phyloP scores from a whole-genome alignment of 2,329 filamentous ascomycete species.

The Acrodontium crateriforme region DNA sequence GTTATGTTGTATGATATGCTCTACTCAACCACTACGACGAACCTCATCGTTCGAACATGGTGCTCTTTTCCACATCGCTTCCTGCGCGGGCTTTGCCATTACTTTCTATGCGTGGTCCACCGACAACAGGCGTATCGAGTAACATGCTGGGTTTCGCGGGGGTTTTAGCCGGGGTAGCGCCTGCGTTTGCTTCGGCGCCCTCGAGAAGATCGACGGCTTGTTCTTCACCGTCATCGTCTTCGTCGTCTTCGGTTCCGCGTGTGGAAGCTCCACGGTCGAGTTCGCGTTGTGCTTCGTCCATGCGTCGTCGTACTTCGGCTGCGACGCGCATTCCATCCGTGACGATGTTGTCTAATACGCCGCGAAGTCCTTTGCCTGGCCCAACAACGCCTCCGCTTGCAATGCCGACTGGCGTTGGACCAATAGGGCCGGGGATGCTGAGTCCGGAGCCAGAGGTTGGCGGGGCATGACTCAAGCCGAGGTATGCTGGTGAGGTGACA shows the following conservation, averaged over 20 bases:
- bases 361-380: slow-evolving; percentile 63
- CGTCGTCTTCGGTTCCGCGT: slow-evolving; percentile 35
- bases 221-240: slow-evolving; percentile 57
- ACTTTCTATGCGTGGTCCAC: slow-evolving; percentile 4
- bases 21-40: not conserved
- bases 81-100: too few species aligned
- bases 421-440: not conserved
- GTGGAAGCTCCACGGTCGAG: slow-evolving; percentile 69
- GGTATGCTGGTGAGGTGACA: slow-evolving; percentile 47
- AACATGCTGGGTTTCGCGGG: slow-evolving; percentile 13
- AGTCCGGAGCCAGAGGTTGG: not conserved
- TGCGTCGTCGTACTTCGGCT: slow-evolving; percentile 75
- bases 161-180: slow-evolving; percentile 8
- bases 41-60: slow-evolving; percentile 2
- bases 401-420: slow-evolving; percentile 16
- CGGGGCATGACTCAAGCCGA: slow-evolving; percentile 47
- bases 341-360: slow-evolving; percentile 93
- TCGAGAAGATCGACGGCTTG: slow-evolving; percentile 41
- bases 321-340: slow-evolving; percentile 95
- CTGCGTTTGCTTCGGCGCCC: slow-evolving; percentile 35
- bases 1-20: not conserved
- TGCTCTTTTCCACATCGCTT: slow-evolving; percentile 1
- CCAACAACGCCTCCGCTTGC: slow-evolving; percentile 41
- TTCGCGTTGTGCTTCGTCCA: slow-evolving; percentile 92
- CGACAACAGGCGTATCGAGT: slow-evolving; percentile 6